These are phyloP conservation scores for Xylariaceae sp. DNA, from an alignment of 2,329 filamentous ascomycete genomes.

Conservation along the genomic window DNA sequence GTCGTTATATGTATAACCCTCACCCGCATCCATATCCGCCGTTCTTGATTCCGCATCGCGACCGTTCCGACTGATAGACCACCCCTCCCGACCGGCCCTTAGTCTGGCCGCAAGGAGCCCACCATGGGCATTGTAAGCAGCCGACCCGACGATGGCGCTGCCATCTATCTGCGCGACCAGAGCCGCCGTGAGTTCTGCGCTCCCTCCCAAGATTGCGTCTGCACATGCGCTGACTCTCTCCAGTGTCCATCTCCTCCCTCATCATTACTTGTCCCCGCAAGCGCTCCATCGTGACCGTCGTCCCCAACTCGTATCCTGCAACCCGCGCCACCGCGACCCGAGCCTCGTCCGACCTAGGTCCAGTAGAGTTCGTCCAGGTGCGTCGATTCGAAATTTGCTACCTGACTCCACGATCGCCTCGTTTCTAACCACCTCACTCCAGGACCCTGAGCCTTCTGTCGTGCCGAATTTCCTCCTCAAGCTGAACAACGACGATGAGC, in stretches of 20 bases:
- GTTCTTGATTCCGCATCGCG: no score
- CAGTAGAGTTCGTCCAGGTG: constrained; percentile 92
- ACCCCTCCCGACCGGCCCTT: no score
- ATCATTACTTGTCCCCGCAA: constrained; percentile 75
- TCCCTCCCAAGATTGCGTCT: constrained; percentile 8
- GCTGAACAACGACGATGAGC: constrained; percentile 84
- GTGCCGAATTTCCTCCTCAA: constrained; percentile 78
- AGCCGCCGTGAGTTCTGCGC: constrained; percentile 66
- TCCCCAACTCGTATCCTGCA: constrained; percentile 85
- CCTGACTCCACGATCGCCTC: constrained; percentile 5
- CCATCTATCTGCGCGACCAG: constrained; percentile 86
- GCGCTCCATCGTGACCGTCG: constrained; percentile 70
- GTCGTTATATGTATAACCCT: no score
- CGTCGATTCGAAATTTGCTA: constrained; percentile 20
- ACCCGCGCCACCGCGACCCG: constrained; percentile 70
- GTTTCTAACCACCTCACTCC: constrained; percentile 14
- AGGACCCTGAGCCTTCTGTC: constrained; percentile 71
- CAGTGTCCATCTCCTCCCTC: constrained; percentile 85
- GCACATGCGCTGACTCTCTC: constrained; percentile 11
- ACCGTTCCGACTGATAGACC: no score
- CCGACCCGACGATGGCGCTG: constrained; percentile 75
- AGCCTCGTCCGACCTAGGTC: constrained; percentile 66
- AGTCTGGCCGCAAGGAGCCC: constrained; percentile 2
- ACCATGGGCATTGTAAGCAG: constrained; percentile 90
- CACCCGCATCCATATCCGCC: no score